These are phyloP conservation scores for Umbellularia californica DNA, from an alignment of 164 flowering plant genomes.

Conservation along the genomic window DNA sequence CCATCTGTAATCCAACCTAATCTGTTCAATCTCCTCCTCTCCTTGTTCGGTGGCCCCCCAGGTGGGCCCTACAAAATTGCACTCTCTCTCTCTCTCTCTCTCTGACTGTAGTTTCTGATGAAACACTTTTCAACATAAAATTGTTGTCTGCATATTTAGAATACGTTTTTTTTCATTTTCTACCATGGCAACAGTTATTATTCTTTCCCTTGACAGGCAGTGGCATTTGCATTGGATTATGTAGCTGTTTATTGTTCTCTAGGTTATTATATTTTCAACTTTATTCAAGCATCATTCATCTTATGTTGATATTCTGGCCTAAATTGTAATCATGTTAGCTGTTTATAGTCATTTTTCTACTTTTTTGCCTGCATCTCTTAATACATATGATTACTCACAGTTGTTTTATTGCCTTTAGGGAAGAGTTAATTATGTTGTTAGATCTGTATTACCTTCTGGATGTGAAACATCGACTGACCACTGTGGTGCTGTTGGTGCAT, in stretches of 20 bases:
- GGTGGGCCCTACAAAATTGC: no score
- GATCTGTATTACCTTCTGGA: conserved; percentile 85
- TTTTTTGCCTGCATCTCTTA: not conserved
- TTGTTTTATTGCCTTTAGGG: conserved; percentile 44
- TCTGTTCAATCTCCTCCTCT: no score
- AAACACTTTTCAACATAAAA: no score
- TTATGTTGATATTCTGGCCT: not conserved
- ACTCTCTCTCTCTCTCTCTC: no score
- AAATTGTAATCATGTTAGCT: not conserved
- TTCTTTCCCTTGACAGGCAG: not conserved
- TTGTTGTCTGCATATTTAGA: no score
- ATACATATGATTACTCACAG: conserved; percentile 7
- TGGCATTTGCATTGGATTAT: not conserved
- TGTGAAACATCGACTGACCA: conserved; percentile 52
- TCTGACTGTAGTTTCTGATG: no score
- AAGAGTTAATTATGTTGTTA: conserved; percentile 71
- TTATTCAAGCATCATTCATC: not conserved
- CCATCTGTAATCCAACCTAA: no score
- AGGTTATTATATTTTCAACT: not conserved
- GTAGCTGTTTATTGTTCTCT: not conserved
- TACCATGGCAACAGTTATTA: not conserved
- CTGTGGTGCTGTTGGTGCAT: conserved; percentile 82
- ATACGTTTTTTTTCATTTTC: not conserved
- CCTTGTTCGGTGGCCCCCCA: no score
- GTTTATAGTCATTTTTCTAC: not conserved